phyloP scores from a whole-genome alignment of 2,329 filamentous ascomycete genomes.

The Exophiala alcalophila region DNA sequence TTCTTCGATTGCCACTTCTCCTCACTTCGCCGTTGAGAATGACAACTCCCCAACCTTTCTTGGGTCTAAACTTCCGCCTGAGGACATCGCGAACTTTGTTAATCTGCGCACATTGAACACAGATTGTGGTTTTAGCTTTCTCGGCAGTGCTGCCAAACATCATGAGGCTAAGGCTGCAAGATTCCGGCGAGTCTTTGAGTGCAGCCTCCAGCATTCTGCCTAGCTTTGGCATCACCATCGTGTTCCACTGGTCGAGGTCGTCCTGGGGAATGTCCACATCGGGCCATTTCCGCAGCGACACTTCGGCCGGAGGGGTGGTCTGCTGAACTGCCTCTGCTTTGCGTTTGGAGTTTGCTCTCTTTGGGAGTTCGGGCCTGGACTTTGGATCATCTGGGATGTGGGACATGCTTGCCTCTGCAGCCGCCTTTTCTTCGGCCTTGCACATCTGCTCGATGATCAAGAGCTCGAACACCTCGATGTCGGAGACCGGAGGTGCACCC shows the following conservation, averaged over 20 bases:
- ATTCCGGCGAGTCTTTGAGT: conserved; percentile 58
- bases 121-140: conserved; percentile 59
- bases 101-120: conserved; percentile 54
- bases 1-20: conserved; percentile 46
- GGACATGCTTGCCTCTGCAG: conserved; percentile 8
- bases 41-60: conserved; percentile 57
- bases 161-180: conserved; percentile 59
- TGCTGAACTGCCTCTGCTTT: conserved; percentile 21
- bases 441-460: conserved; percentile 29
- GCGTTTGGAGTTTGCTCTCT: conserved; percentile 19
- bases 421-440: conserved; percentile 25
- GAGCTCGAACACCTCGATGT: conserved; percentile 30
- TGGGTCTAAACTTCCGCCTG: conserved; percentile 56
- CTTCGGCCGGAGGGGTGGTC: conserved; percentile 1
- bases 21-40: conserved; percentile 59
- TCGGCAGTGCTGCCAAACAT: conserved; percentile 58
- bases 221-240: conserved; percentile 55
- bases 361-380: conserved; percentile 14
- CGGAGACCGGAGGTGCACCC: conserved; percentile 28
- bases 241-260: conserved; percentile 59
- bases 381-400: conserved; percentile 7
- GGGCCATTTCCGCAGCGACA: conserved; percentile 44
- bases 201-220: conserved; percentile 59
- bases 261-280: conserved; percentile 54
- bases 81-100: conserved; percentile 58